Percentiles rank a stretch among this genome's conserved stretches.
phyloP scores from a whole-genome alignment of 2,329 filamentous ascomycete species.

The Sphaerulina populicola region DNA sequence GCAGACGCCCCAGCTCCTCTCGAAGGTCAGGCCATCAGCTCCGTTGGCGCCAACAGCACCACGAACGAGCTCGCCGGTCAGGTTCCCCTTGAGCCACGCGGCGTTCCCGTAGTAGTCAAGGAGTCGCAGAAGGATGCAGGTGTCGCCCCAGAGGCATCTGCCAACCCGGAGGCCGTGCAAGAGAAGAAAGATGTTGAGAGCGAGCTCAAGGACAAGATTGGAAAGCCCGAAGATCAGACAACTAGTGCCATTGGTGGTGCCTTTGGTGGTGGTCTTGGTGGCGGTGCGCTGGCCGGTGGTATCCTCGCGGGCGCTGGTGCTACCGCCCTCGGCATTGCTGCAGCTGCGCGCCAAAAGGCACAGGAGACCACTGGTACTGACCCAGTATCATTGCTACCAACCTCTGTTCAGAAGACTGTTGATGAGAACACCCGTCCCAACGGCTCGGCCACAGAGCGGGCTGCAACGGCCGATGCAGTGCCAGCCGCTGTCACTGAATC shows the following conservation, averaged over 20 bases:
- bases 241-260: constrained; percentile 33
- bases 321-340: constrained; percentile 38
- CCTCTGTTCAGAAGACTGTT: constrained; percentile 42
- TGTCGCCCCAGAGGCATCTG: constrained; percentile 56
- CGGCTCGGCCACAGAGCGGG: constrained; percentile 3
- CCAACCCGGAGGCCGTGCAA: constrained; percentile 54
- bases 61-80: constrained; percentile 41
- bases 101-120: constrained; percentile 56
- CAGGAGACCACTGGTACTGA: constrained; percentile 40
- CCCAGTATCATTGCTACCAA: constrained; percentile 37
- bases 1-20: constrained; percentile 21
- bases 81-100: constrained; percentile 39
- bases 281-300: constrained; percentile 13
- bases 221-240: constrained; percentile 32
- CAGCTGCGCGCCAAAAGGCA: constrained; percentile 35
- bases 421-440: constrained; percentile 19
- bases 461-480: background rate
- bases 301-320: constrained; percentile 31
- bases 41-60: constrained; percentile 29
- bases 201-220: constrained; percentile 59
- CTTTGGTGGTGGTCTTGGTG: constrained; percentile 28
- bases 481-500: constrained; percentile 9
- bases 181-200: constrained; percentile 65
- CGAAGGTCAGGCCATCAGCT: constrained; percentile 16
- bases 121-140: constrained; percentile 63